Conservation (phyloP, 305 asterid species). For the Stenogyne calaminthoides region DNA sequence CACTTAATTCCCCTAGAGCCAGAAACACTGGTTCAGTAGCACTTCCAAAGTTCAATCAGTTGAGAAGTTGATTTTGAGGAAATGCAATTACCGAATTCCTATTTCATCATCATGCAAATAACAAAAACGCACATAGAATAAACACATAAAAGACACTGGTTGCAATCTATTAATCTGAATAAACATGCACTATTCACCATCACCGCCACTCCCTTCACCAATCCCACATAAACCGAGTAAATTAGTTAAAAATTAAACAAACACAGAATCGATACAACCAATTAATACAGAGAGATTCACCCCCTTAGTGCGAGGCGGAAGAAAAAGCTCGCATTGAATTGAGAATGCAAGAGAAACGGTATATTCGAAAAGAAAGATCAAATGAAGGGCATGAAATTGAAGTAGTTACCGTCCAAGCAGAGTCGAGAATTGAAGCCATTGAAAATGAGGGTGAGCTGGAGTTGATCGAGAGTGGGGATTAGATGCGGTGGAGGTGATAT, state of each 20-base stretch:
- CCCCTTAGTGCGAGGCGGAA: background rate
- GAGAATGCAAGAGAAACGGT: constrained; percentile 4
- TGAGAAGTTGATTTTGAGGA: background rate
- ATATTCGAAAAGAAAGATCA: background rate
- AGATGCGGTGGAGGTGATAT: background rate
- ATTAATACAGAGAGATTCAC: background rate
- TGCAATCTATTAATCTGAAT: constrained; percentile 19
- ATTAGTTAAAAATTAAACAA: background rate
- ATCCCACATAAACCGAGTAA: background rate
- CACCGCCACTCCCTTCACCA: background rate
- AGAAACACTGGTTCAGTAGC: too few relatives aligned
- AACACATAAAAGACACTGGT: background rate
- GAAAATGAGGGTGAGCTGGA: constrained; percentile 31
- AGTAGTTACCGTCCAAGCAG: constrained; percentile 70
- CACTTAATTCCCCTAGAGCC: background rate
- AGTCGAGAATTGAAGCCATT: constrained; percentile 62
- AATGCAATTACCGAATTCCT: background rate
- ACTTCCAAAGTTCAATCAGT: constrained; percentile 2
- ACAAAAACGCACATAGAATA: background rate
- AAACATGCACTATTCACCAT: constrained; percentile 1
- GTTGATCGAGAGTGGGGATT: constrained; percentile 27
- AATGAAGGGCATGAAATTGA: constrained; percentile 25
- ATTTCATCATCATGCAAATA: constrained; percentile 23
- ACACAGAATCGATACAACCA: background rate
- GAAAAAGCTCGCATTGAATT: background rate